A percentile compares a stretch with the other conserved stretches of the same genome.
These are phyloP conservation scores for Diaporthe capsici DNA, from an alignment of 2,329 filamentous ascomycete genomes.

Conservation along the genomic window DNA sequence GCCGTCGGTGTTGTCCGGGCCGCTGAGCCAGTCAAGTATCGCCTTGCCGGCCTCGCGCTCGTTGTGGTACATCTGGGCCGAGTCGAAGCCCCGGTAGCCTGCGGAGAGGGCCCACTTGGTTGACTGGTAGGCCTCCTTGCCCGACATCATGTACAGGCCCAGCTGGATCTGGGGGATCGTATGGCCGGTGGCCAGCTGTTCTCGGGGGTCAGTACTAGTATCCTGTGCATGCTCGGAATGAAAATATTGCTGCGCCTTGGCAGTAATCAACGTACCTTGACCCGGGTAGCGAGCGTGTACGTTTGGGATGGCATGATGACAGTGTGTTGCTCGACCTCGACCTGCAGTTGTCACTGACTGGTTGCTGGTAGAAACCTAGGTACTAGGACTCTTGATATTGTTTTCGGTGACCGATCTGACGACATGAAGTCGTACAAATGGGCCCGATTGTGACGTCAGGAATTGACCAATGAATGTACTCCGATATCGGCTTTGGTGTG, in stretches of 20 bases:
- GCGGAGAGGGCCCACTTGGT: constrained; percentile 70
- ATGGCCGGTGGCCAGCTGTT: constrained; percentile 73
- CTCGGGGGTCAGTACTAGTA: constrained; percentile 41
- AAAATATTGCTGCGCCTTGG: constrained; percentile 35
- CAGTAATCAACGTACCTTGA: constrained; percentile 25
- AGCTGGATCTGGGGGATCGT: constrained; percentile 80
- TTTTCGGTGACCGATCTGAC: not conserved
- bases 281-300: constrained; percentile 37
- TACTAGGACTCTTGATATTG: not conserved
- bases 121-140: constrained; percentile 69
- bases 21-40: constrained; percentile 70
- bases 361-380: not conserved
- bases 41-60: constrained; percentile 78
- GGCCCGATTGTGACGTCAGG: constrained; percentile 37
- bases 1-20: constrained; percentile 56
- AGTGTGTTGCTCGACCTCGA: not conserved
- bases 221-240: constrained; percentile 35
- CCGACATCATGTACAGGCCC: constrained; percentile 80
- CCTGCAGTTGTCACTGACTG: not conserved
- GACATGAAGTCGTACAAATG: constrained; percentile 11
- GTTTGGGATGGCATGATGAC: constrained; percentile 34
- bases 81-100: constrained; percentile 67
- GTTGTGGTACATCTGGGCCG: constrained; percentile 73
- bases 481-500: constrained; percentile 36
- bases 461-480: not conserved